These are phyloP conservation scores for Nymphaea colorata DNA, from an alignment of 164 flowering plant genomes.

Conservation along the genomic window DNA sequence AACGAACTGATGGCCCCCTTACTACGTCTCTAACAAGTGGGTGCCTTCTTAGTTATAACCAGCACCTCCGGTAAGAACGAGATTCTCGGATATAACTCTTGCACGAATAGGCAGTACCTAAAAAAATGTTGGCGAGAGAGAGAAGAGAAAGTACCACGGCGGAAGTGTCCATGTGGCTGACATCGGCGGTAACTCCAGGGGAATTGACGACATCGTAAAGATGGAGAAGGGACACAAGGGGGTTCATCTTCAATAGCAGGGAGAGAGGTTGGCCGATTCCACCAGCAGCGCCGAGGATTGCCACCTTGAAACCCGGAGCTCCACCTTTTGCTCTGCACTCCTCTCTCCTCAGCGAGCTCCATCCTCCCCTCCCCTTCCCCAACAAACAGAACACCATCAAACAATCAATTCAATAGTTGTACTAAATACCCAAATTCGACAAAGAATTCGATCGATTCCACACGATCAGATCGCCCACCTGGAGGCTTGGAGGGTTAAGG, in stretches of 20 bases:
- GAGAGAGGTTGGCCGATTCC: conserved; percentile 96
- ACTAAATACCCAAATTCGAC: neutral
- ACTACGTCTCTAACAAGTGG: neutral
- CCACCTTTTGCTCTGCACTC: conserved; percentile 93
- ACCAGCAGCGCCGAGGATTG: conserved; percentile 91
- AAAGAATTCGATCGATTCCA: neutral
- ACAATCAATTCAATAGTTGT: neutral
- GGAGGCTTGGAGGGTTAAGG: conserved; percentile 48
- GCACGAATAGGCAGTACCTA: neutral
- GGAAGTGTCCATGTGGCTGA: conserved; percentile 97
- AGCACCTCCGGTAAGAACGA: no score
- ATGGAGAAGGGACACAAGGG: conserved; percentile 85
- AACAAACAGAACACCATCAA: neutral
- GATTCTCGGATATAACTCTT: no score
- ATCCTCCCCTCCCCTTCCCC: conserved; percentile 39
- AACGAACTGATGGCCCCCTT: neutral
- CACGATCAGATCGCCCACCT: conserved; percentile 19
- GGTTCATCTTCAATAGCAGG: conserved; percentile 95
- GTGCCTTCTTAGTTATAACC: no score
- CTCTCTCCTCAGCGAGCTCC: conserved; percentile 23
- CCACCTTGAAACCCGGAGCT: conserved; percentile 85
- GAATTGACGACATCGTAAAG: conserved; percentile 89
- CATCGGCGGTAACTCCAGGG: conserved; percentile 91
- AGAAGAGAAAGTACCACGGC: conserved; percentile 56
- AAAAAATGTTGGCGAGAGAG: neutral